Base-by-base conservation (phyloP, 2,329 filamentous ascomycete species). In the Cercospora canescens region DNA sequence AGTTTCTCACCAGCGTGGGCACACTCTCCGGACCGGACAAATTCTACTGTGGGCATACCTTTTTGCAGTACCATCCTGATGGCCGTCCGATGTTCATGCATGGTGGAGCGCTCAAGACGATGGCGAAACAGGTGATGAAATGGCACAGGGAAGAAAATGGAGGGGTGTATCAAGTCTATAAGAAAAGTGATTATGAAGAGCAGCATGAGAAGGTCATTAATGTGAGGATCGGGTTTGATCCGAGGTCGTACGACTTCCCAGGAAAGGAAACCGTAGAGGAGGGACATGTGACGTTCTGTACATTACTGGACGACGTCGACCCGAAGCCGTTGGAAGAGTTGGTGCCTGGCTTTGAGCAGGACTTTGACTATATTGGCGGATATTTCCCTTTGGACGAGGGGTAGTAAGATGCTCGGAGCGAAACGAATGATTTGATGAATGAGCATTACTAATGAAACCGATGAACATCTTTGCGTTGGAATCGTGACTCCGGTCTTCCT, bases 31-130 rank as follows among this genome's bases (percentile, higher is more conserved):
- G 48, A 9, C 45, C 48, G 21, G 34, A 64, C 11, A 58, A 61
- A 35, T 65, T 68, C 66, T 78, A 76, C 70, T 78, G 76, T 65
- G 76, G 76, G 3, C 76, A 78, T 63, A 71, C 69, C 1, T 78
- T 78, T 60, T 74, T 72, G 12, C 76, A 78, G 68, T 70, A 77
- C 56, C 74, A 78, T 64, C 76, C 76, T 2, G 75, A 78, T 11
- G 65, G 58, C 34, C 70, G 72, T 16, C 61, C 65, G 14, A 62
- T 78, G 16, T 78, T 78, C 63, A 62, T 77, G 37, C 76, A 78
- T 65, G 75, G 76, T 30, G 76, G 76, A 2, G 63, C 75, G 24
- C 56, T 77, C 61, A 78, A 78, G 70, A 75, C 72, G 1, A 69
- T 76, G 56, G 35, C 60, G 62, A 34, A 68, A 64, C 63, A 66